Evolutionary conservation across 495 filamentous ascomycete genomes (phyloP), one percentile per base, ranked within the genome.

Genomic region (Aspergillus saccharolyticus): DNA sequence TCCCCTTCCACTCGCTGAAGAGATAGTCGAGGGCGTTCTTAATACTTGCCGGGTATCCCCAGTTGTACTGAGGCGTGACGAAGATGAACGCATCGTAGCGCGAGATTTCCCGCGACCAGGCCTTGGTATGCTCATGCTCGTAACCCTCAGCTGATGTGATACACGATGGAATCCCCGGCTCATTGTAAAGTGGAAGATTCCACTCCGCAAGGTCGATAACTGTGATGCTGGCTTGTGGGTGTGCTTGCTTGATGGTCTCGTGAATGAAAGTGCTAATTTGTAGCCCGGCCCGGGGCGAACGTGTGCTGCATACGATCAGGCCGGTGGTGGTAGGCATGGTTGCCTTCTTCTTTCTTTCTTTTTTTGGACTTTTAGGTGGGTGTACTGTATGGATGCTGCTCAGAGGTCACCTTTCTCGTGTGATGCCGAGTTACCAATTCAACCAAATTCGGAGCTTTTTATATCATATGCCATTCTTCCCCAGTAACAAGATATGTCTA

Each of bases 1-100:
- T 86, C 24, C 78, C 80, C 53, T 66, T 74, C 83, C 83, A 85
- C 64, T 87, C 83, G 59, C 81, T 61, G 45, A 72, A 70, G 0
- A 87, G 73, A 62, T 83, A 85, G 63, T 86, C 83, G 47, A 86
- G 77, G 16, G 84, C 84, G 63, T 85, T 85, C 70, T 86, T 86
- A 44, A 83, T 58, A 25, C 73, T 77, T 0, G 81, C 83, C 0
- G 82, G 73, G 42, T 80, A 70, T 17, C 76, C 70, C 76, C 77
- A 81, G 66, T 83, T 81, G 60, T 81, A 80, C 64, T 82, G 78
- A 7, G 77, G 79, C 9, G 76, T 76, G 17, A 86, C 75, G 55
- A 88, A 80, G 54, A 87, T 71, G 63, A 87, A 84, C 1, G 66
- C 81, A 51, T 74, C 74, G 58, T 78, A 71, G 19, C 64, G 59